These are phyloP conservation scores for Penicillium sp. DNA, from an alignment of 2,329 filamentous ascomycete species.

Conservation along the genomic window DNA sequence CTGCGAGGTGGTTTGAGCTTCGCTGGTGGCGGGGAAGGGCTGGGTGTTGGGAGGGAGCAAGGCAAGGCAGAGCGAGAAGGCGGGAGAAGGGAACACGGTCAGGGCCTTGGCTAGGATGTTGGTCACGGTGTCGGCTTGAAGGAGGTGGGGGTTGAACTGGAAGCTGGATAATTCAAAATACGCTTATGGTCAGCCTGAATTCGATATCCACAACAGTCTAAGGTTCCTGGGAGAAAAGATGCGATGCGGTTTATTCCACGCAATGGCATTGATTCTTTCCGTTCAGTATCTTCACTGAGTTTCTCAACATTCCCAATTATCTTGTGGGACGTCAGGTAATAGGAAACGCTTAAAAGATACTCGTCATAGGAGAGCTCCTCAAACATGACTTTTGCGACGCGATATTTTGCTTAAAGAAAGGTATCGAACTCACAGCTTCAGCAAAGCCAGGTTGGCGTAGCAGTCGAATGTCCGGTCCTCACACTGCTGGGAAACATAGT, in stretches of 20 bases:
- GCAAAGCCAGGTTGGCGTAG: constrained; percentile 91
- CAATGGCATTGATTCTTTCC: constrained; percentile 15
- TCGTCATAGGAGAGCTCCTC: constrained; percentile 62
- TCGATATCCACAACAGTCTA: not conserved
- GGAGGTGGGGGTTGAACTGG: constrained; percentile 98
- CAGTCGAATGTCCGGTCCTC: constrained; percentile 91
- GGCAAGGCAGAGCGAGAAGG: constrained; percentile 91
- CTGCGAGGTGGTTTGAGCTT: constrained; percentile 42
- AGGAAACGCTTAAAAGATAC: constrained; percentile 82
- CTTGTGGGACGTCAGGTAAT: constrained; percentile 75
- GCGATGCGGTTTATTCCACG: constrained; percentile 11
- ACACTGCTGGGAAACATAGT: constrained; percentile 92
- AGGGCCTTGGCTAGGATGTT: constrained; percentile 98
- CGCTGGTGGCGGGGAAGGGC: constrained; percentile 55
- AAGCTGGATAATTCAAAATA: constrained; percentile 61
- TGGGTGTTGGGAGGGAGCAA: constrained; percentile 85
- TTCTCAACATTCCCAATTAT: constrained; percentile 63
- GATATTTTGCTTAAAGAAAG: constrained; percentile 5
- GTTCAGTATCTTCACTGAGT: constrained; percentile 69
- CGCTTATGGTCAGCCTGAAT: constrained; percentile 10
- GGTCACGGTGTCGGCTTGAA: constrained; percentile 95
- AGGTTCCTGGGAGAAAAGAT: not conserved
- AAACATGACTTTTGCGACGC: not conserved
- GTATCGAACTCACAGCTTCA: constrained; percentile 76
- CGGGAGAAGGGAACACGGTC: constrained; percentile 92